Evolutionary conservation across 2,329 filamentous ascomycete species (phyloP), one percentile per base, ranked within the genome.

Genomic region (Juglanconis juglandina): DNA sequence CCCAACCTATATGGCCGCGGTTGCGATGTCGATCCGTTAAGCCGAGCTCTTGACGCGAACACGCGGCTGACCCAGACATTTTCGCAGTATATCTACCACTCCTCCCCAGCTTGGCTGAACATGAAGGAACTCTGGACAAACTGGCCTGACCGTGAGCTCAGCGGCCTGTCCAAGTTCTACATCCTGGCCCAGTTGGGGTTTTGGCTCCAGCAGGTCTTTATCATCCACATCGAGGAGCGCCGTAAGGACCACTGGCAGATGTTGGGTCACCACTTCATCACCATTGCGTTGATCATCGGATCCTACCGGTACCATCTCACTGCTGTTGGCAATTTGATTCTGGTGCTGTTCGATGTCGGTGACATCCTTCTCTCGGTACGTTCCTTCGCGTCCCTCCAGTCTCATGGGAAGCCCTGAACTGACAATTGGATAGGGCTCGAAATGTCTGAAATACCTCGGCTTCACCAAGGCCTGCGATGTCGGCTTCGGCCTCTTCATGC

Each of bases 171-270:
- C 77, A 98, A 98, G 78, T 87, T 85, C 74, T 99, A 99, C 75
- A 91, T 96, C 69, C 81, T 99, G 37, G 88, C 88, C 13, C 93
- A 98, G 73, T 90, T 93, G 76, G 88, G 89, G 32, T 98, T 97
- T 75, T 97, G 92, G 89, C 75, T 97, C 52, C 94, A 98, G 77
- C 93, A 96, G 76, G 90, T 98, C 65, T 80, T 97, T 37, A 91
- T 97, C 60, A 91, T 98, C 72, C 89, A 97, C 75, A 92, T 98
- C 62, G 95, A 99, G 76, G 91, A 96, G 76, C 87, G 90, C 66
- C 86, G 95, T 69, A 98, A 98, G 77, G 95, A 99, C 69, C 89
- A 97, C 75, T 90, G 87, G 79, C 94, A 98, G 75, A 98, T 98
- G 95, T 87, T 98, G 67, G 88, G 87, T 17, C 95, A 98, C 74